Base-by-base conservation (phyloP, 1,284 basidiomycete species). In the Moniliophthora roreri region DNA sequence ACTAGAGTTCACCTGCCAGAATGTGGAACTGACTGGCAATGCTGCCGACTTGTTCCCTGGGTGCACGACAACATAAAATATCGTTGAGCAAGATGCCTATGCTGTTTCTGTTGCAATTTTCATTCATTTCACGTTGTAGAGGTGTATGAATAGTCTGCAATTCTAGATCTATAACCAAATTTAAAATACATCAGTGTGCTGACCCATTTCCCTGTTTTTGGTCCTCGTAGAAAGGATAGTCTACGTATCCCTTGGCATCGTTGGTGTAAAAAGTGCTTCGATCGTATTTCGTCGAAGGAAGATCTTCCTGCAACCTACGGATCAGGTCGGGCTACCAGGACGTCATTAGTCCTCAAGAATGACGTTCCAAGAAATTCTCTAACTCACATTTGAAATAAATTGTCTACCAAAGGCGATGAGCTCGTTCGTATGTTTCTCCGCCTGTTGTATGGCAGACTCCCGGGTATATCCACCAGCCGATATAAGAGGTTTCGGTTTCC, bases 401-500 rank as follows among this genome's bases (percentile, higher is more conserved):
- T 60, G 63, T 20, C 80, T 62, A 2, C 79, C 80, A 55, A 78
- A 74, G 0, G 70, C 74, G 40, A 78, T 63, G 26, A 75, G 16
- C 59, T 73, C 55, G 16, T 55, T 57, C 11, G 18, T 38, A 32
- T 32, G 28, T 62, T 63, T 42, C 1, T 58, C 50, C 9, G 50
- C 58, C n/a, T 9, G 45, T 38, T 15, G 36, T 61, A 51, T 51
- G 7, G 55, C 57, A 13, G 49, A 18, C 15, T 51, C 49, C 23
- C 39, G n/a, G 21, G 37, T 42, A 41, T n/a, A 49, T 21, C 48
- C 37, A 15, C 46, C 50, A 20, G 48, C 23, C 39, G 20, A 20
- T 20, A 51, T 60, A 28, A 46, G 47, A 15, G 49, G 44, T 13
- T 37, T 61, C 57, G n/a, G 61, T 9, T 6, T 24, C 41, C 41